phyloP scores from a whole-genome alignment of 169 alveolate genomes.

The Sarcocystis neurona region DNA sequence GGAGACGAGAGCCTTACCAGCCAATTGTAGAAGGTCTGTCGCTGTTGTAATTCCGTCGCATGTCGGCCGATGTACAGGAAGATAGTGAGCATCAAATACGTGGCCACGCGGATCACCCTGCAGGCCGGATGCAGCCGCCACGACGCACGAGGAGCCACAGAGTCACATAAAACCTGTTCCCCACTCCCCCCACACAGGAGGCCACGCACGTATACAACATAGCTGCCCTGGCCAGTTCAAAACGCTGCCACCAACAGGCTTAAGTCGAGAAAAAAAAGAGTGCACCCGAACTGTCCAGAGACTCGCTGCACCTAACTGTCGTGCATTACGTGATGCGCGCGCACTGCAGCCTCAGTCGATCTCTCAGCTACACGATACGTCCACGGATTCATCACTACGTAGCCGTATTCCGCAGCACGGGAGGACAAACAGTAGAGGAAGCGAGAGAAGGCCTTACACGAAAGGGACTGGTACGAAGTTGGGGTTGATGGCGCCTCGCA shows the following conservation, averaged over 20 bases:
- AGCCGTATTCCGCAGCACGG: not conserved
- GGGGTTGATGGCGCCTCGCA: constrained; percentile 44
- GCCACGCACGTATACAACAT: no score
- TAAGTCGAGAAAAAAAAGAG: not conserved
- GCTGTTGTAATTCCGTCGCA: constrained; percentile 40
- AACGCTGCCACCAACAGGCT: no score
- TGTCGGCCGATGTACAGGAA: constrained; percentile 49
- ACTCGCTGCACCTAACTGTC: no score
- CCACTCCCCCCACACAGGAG: no score
- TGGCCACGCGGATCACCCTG: constrained; percentile 38
- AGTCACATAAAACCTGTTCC: no score
- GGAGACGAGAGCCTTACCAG: constrained; percentile 10
- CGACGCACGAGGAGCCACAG: no score
- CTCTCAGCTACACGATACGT: no score
- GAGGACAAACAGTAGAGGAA: not conserved
- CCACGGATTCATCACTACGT: no score
- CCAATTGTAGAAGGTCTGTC: constrained; percentile 47
- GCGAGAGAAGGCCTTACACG: constrained; percentile 12
- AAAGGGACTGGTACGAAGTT: constrained; percentile 42
- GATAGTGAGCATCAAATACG: constrained; percentile 46
- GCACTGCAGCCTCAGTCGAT: no score
- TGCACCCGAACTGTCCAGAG: not conserved
- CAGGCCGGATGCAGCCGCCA: not conserved
- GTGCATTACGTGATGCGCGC: no score
- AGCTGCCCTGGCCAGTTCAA: no score